Evolutionary conservation across 306 rosid species (phyloP), one percentile per base, ranked within the genome.

Genomic region (Vicia villosa): DNA sequence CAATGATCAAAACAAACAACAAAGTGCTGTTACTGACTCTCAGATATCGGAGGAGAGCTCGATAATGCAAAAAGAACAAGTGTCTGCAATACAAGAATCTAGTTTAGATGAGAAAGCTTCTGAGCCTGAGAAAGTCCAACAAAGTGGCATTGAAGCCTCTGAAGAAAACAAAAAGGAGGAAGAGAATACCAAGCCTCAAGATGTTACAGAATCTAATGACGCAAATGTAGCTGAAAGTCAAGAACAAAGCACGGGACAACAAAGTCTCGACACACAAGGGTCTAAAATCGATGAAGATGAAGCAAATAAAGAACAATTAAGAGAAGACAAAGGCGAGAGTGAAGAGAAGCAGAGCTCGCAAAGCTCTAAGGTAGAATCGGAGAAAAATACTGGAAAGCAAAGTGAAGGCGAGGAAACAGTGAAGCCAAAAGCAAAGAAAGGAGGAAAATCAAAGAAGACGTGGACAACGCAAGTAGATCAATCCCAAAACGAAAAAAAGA

Each of bases 381-480:
- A 63, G 72, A 59, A 60, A 51, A 45, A 34, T n/a, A 51, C 41
- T n/a, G 73, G 14, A 61, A 34, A 60, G 41, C 43, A 60, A 63
- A 74, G 30, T 4, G 72, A 65, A 37, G 49, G 47, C 59, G 82
- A 69, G 46, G 45, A 72, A 65, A 24, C n/a, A 6, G 55, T 30
- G 38, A 68, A 77, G 32, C 46, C 47, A 17, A 51, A 72, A 65
- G 30, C 38, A 51, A 74, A 80, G 79, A 75, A 79, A 6, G 74
- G 52, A 2, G 2, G 73, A 1, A 41, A 79, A 63, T 74, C 86
- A 8, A 86, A 85, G 76, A 83, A 87, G 79, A 6, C 83, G 0
- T 88, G 96, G 96, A 54, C 87, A 15, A 90, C 92, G 4, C 96
- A 94, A 60, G 94, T 83, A 6, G 88, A 72, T 17, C 89, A 90